Evolutionary conservation across 805 yeast genomes (phyloP).

Genomic region (Vanderwaltozyma verrucispora): DNA sequence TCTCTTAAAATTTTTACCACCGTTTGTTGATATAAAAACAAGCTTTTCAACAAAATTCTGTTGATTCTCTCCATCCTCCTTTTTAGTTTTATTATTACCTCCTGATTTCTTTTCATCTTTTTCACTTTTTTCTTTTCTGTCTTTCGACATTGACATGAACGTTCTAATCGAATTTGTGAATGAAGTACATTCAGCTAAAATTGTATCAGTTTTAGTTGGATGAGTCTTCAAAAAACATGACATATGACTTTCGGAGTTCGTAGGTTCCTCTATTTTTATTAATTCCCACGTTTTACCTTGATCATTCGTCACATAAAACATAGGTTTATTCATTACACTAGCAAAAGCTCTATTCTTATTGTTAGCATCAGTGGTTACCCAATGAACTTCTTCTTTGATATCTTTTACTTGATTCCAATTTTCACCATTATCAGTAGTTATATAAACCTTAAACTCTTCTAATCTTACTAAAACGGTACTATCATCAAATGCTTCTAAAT

Average conservation of each 20-base stretch:
- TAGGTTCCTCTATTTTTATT: conserved; percentile 2
- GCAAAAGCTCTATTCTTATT: conserved; percentile 16
- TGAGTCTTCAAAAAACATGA: conserved; percentile 7
- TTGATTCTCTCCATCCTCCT: neutral
- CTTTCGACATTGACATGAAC: neutral
- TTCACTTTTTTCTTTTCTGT: neutral
- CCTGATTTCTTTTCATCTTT: neutral
- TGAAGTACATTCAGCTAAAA: conserved; percentile 6
- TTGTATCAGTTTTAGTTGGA: conserved; percentile 9
- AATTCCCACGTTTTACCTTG: conserved; percentile 22
- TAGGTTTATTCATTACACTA: neutral
- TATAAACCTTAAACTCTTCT: conserved; percentile 19
- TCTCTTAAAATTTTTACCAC: conserved; percentile 11
- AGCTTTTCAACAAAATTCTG: neutral
- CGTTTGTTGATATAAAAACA: conserved; percentile 5
- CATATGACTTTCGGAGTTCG: neutral
- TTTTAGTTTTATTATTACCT: neutral
- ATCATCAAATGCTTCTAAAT: conserved; percentile 38
- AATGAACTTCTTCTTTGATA: conserved; percentile 1
- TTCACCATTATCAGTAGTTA: conserved; percentile 42
- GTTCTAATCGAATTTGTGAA: neutral
- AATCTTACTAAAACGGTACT: conserved; percentile 35
- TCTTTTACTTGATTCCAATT: conserved; percentile 30
- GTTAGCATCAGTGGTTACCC: conserved; percentile 8
- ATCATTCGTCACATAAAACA: conserved; percentile 18